A percentile compares a stretch with the other conserved stretches of the same genome.
Conservation (phyloP, 768 basidiomycete species). For the Pisolithus orientalis region DNA sequence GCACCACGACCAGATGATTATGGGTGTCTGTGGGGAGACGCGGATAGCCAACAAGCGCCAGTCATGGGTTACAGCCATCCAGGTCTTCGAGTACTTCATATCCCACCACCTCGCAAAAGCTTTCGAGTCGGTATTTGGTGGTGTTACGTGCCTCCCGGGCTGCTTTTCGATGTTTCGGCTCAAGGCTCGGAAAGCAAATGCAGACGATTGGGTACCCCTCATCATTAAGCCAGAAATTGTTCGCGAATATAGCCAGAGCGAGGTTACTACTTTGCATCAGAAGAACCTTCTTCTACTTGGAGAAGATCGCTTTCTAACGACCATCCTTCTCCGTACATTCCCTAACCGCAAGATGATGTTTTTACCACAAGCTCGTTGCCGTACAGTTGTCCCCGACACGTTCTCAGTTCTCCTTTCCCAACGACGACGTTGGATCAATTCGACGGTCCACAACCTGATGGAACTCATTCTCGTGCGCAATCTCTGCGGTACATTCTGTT, state of each 20-base stretch:
- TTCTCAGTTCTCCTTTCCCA: conserved; percentile 92
- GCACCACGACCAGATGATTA: conserved; percentile 98
- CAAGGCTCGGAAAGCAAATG: conserved; percentile 81
- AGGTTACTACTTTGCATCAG: conserved; percentile 92
- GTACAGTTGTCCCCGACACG: conserved; percentile 94
- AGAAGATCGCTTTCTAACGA: conserved; percentile 98
- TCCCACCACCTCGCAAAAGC: conserved; percentile 98
- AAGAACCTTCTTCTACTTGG: conserved; percentile 95
- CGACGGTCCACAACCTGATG: conserved; percentile 99
- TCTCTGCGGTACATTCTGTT: conserved; percentile 98
- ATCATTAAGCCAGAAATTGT: conserved; percentile 97
- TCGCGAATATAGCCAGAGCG: conserved; percentile 92
- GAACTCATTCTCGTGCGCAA: conserved; percentile 96
- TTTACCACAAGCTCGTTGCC: conserved; percentile 89
- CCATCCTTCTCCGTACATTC: conserved; percentile 92
- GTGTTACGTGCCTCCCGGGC: conserved; percentile 98
- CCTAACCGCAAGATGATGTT: conserved; percentile 99
- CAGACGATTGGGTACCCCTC: conserved; percentile 96
- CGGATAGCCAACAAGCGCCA: conserved; percentile 97
- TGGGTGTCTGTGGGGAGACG: conserved; percentile 99
- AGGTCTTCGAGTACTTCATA: conserved; percentile 98
- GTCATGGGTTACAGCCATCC: conserved; percentile 97
- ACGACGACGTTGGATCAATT: conserved; percentile 98
- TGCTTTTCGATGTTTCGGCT: conserved; percentile 99
- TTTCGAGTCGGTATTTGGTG: conserved; percentile 98